Evolutionary conservation across 192 early-diverging fungal species (phyloP), one percentile per base, ranked within the genome.

Genomic region (Backusella psychrophila): DNA sequence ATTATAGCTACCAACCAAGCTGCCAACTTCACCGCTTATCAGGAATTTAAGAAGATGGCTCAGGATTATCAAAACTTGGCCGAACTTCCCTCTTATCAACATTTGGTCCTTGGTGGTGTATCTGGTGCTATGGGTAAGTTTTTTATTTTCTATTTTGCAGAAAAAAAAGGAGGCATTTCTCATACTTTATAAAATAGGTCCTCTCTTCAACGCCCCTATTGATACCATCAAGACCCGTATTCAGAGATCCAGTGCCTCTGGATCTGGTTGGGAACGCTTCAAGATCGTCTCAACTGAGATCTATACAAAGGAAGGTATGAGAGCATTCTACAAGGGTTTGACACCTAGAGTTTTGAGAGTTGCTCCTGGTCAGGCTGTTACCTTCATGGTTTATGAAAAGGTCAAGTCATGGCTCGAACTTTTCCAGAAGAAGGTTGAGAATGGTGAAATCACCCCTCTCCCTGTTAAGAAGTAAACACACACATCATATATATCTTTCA

Each of bases 191-290:
- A 14, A 71, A 29, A 8, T 49, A 71, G 70, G 96, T 39, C 97
- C 97, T 1, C 82, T 99, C 1, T 96, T 94, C 65, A 99, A 99
- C 81, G 94, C 94, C 4, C 97, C 97, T 26, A 97, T 99, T 53
- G 97, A 99, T 83, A 97, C 96, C 38, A 96, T 99, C 87, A 99
- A 99, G 89, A 99, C 97, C 19, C 94, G 97, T 80, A 96, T 99
- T 67, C 97, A 99, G 81, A 94, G 93, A 85, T 91, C 91, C 6
- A 90, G 90, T 8, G 89, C 89, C 44, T 75, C 85, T 6, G 91
- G 91, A 59, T 89, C 89, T 17, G 96, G 93, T 17, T 97, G 92
- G 91, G 76, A 80, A 15, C 90, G 95, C 34, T 94, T 97, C 83
- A 86, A 89, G 67, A 81, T 84, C 12, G 92, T 97, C 44, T 92